Base-by-base conservation (phyloP, 768 basidiomycete genomes). In the Trametes cubensis region DNA sequence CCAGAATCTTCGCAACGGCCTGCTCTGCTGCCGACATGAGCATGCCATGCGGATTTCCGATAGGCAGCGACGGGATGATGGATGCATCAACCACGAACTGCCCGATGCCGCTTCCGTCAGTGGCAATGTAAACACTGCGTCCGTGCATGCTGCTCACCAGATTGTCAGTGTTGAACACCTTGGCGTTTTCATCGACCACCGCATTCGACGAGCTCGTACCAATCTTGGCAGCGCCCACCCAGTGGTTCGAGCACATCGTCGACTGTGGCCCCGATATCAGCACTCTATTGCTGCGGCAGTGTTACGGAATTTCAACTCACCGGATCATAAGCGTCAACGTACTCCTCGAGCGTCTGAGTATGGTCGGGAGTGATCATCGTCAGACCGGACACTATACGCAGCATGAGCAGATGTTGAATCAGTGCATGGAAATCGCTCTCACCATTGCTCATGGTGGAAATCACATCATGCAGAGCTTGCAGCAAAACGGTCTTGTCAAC, bases 351-450 rank as follows among this genome's bases (percentile, higher is more conserved):
- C 2, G 84, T 85, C 4, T 82, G 84, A 0, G 79, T 81, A 66
- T 81, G 80, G 68, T 87, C 85, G 17, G 85, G 86, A 5, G 82
- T 85, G 64, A 87, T 84, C 67, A 87, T 66, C 1, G 78, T 82
- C 69, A 87, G 70, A 8, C 77, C 78, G 6, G 81, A 70, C 6
- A 86, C 83, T 83, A 44, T 1, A 46, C 47, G 20, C 3, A 26
- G 15, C 11, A 30, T 60, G 44, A 61, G 56, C 45, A 14, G 34
- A n/a, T 21, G 39, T 51, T 14, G 70, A 10, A 21, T 28, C 2
- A 6, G 18, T 60, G 11, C 34, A n/a, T 54, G 13, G 21, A 47
- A 21, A 56, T 26, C 17, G 21, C 26, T 53, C 77, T 5, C 62
- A 83, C 83, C 79, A 39, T 67, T 73, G 14, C 74, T 72, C 8